Evolutionary conservation across 2,329 filamentous ascomycete species (phyloP), one percentile per base, ranked within the genome.

Genomic region (Phaeosphaeriaceae sp.): DNA sequence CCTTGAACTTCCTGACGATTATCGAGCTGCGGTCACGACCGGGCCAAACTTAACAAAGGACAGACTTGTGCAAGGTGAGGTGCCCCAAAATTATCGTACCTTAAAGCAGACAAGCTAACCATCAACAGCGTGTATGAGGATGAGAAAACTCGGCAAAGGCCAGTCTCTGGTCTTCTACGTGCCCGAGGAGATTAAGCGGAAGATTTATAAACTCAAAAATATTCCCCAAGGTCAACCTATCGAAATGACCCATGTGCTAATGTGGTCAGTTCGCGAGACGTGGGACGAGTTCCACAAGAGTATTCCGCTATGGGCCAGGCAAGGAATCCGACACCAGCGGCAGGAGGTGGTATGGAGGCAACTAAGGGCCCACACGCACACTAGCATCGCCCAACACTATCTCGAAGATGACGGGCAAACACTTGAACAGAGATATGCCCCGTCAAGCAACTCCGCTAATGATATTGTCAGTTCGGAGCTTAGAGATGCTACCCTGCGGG

Each of bases 11-110:
- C 88, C 86, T 0, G 46, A 48, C 0, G 4, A 79, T 9, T 87
- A 86, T 55, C 75, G 83, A 0, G 89, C 87, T 0, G 84, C 84
- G 0, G 84, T 92, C 0, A 91, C 87, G 0, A 66, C 92, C 0
- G 87, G 88, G 0, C 77, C 85, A 0, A 75, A 77, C 4, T 56
- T 90, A 1, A 87, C 84, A 0, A 92, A 92, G 52, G 89, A 92
- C 51, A 74, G 80, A 12, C 65, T 90, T 0, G 83, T 86, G 0
- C 88, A 92, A 79, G 86, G 84, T 28, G 17, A 36, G 40, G 18
- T 7, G 8, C 23, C 13, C 39, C 2, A 11, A 15, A 8, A 30
- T 35, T 8, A 29, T 12, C 21, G 41, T 3, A 18, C 13, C 12
- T 18, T 6, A 17, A 13, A 9, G 21, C 35, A 30, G 41, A 43